Evolutionary conservation across 2,329 filamentous ascomycete species (phyloP).

Genomic region (Thelonectria olida): DNA sequence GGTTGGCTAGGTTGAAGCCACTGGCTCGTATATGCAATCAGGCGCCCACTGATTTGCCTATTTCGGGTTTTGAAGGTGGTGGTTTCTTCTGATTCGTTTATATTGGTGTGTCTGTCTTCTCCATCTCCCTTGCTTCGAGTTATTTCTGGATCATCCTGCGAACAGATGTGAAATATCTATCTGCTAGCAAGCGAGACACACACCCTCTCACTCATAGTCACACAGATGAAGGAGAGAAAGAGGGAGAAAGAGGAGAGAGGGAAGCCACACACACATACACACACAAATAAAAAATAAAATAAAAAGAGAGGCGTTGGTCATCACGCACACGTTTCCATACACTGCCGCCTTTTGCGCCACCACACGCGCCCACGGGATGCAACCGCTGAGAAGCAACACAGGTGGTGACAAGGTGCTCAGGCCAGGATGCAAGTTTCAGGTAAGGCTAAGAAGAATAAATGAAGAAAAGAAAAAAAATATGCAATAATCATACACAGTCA

Average conservation of each 20-base stretch:
- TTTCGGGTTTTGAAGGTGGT: background rate
- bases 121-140: background rate
- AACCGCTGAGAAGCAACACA: background rate
- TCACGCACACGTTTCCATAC: too few species aligned
- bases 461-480: background rate
- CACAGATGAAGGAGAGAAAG: too few species aligned
- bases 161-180: background rate
- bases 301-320: background rate
- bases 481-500: background rate
- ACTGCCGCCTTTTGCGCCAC: too few species aligned
- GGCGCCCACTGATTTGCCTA: background rate
- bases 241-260: too few species aligned
- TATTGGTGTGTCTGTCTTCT: background rate
- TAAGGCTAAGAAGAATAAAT: background rate
- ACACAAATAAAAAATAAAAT: background rate
- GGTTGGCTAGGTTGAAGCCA: background rate
- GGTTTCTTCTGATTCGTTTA: background rate
- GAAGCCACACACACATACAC: too few species aligned
- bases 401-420: slow-evolving; percentile 1
- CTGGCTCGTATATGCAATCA: slow-evolving; percentile 23
- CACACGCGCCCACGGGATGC: too few species aligned
- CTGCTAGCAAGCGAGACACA: background rate
- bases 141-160: background rate
- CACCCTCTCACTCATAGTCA: background rate
- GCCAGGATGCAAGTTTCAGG: slow-evolving; percentile 21